These are phyloP conservation scores for Kwoniella shivajii DNA, from an alignment of 1,284 basidiomycete genomes.

Conservation along the genomic window DNA sequence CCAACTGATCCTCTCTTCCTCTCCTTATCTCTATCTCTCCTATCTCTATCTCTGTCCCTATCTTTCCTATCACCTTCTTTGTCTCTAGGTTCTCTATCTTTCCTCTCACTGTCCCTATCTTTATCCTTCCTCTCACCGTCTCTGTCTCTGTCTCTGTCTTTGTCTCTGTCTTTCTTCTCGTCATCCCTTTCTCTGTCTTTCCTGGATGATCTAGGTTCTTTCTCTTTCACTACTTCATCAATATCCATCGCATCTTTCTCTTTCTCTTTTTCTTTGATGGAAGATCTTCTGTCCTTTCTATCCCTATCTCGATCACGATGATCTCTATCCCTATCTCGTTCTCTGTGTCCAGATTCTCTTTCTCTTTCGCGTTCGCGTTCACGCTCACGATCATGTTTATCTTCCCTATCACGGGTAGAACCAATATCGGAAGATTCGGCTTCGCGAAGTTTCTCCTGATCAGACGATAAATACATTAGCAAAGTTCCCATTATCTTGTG, in stretches of 20 bases:
- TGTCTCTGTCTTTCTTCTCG: no score
- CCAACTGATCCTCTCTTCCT: slow-evolving; percentile 17
- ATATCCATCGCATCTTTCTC: slow-evolving; percentile 27
- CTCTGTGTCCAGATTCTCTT: slow-evolving; percentile 16
- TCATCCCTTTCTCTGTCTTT: slow-evolving; percentile 11
- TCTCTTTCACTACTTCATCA: slow-evolving; percentile 29
- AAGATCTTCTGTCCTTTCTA: neutral
- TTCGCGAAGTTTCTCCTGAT: slow-evolving; percentile 73
- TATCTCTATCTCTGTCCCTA: slow-evolving; percentile 22
- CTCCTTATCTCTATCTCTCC: slow-evolving; percentile 20
- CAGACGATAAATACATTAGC: neutral
- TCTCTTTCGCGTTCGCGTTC: slow-evolving; percentile 52
- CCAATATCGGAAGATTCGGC: slow-evolving; percentile 63
- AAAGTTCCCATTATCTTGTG: neutral
- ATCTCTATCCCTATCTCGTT: slow-evolving; percentile 33
- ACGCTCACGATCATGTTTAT: slow-evolving; percentile 34
- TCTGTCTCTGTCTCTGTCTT: slow-evolving; percentile 26
- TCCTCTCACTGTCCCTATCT: neutral
- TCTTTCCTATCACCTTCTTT: slow-evolving; percentile 29
- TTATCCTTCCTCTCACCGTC: slow-evolving; percentile 21
- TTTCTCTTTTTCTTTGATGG: slow-evolving; percentile 16
- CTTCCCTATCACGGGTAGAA: slow-evolving; percentile 47
- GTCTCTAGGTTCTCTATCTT: slow-evolving; percentile 28
- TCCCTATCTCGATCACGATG: slow-evolving; percentile 5
- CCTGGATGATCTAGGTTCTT: slow-evolving; percentile 17